Evolutionary conservation across 306 rosid genomes (phyloP).

Genomic region (Elaeagnus macrophylla): DNA sequence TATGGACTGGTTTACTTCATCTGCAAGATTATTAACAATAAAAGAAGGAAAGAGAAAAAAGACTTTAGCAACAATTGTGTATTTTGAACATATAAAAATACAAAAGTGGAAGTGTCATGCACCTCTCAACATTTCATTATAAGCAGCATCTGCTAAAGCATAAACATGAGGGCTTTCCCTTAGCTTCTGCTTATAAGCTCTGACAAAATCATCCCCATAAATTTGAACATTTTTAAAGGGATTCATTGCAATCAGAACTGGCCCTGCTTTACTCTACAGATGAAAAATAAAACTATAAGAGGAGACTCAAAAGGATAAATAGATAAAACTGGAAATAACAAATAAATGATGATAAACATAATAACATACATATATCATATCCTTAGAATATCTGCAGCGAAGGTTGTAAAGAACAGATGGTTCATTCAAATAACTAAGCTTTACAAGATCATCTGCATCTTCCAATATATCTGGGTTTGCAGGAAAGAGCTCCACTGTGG

Average conservation of each 20-base stretch:
- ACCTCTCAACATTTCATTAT: conserved; percentile 83
- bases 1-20: conserved; percentile 77
- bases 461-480: conserved; percentile 85
- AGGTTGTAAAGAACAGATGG: conserved; percentile 85
- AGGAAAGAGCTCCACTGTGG: conserved; percentile 55
- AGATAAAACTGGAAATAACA: conserved; percentile 8
- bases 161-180: conserved; percentile 70
- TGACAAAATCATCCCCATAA: conserved; percentile 56
- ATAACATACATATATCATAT: conserved; percentile 63
- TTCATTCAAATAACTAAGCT: conserved; percentile 86
- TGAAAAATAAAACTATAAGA: neutral
- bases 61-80: conserved; percentile 21
- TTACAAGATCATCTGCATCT: conserved; percentile 87
- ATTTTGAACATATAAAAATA: conserved; percentile 1
- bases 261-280: conserved; percentile 87
- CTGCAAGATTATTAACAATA: conserved; percentile 41
- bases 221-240: conserved; percentile 66
- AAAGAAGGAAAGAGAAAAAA: conserved; percentile 22
- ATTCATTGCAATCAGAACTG: conserved; percentile 74
- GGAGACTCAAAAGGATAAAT: conserved; percentile 20
- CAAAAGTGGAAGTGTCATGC: conserved; percentile 1
- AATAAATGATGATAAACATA: conserved; percentile 17
- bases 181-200: conserved; percentile 52
- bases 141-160: conserved; percentile 68
- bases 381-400: conserved; percentile 59